Percentiles rank a stretch among this genome's conserved stretches.
These are phyloP conservation scores for Spatholobus suberectus DNA, from an alignment of 306 rosid genomes.

Conservation along the genomic window DNA sequence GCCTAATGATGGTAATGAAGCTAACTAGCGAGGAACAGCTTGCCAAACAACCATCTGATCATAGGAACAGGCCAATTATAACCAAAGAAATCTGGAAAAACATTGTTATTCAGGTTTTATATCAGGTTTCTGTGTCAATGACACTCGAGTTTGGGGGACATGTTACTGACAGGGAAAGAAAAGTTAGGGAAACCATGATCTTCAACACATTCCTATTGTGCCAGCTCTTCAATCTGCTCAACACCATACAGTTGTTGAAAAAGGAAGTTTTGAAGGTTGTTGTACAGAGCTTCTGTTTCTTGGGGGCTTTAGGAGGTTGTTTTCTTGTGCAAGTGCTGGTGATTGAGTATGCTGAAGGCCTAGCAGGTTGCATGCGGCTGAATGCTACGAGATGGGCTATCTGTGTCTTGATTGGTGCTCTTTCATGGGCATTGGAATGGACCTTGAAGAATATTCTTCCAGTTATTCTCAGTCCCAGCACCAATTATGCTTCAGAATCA, in stretches of 20 bases:
- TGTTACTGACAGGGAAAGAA: constrained; percentile 7
- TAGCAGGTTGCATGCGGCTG: constrained; percentile 44
- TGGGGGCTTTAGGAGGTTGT: constrained; percentile 45
- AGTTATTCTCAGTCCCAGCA: not conserved
- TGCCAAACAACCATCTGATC: not conserved
- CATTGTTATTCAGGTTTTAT: constrained; percentile 57
- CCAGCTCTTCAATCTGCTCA: constrained; percentile 60
- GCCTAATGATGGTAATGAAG: constrained; percentile 65
- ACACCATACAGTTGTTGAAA: constrained; percentile 50
- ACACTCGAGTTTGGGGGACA: constrained; percentile 48
- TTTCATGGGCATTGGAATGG: constrained; percentile 48
- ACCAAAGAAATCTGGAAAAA: constrained; percentile 45
- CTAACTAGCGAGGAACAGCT: constrained; percentile 34
- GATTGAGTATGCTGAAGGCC: constrained; percentile 47
- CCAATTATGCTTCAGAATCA: not conserved
- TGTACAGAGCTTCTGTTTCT: constrained; percentile 44
- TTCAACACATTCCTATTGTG: constrained; percentile 64
- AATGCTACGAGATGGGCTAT: constrained; percentile 55
- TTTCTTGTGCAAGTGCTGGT: constrained; percentile 52
- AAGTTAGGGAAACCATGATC: constrained; percentile 54
- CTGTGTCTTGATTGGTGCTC: constrained; percentile 55
- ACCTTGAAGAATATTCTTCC: constrained; percentile 13
- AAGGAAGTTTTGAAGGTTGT: constrained; percentile 36
- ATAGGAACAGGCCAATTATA: constrained; percentile 40
- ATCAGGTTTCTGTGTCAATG: constrained; percentile 51